Conservation (phyloP, 116 monocot species). For the Cymodocea nodosa region DNA sequence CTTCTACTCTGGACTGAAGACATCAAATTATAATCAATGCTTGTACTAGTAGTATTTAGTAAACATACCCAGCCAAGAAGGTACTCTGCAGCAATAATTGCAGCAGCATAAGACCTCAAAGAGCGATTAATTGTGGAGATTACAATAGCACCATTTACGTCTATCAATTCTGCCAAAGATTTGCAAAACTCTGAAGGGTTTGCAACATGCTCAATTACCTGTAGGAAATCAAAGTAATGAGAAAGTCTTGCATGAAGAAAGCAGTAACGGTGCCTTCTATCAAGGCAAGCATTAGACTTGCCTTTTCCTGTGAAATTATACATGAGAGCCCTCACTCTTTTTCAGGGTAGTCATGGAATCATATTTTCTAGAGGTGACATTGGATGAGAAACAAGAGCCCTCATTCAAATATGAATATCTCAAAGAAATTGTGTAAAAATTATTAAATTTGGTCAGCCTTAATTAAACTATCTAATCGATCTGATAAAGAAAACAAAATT, state of each 20-base stretch:
- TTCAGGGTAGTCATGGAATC: too few species aligned
- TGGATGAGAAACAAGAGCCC: too few species aligned
- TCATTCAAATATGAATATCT: too few species aligned
- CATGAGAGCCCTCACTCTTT: too few species aligned
- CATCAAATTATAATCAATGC: background rate
- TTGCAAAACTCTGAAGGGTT: conserved; percentile 77
- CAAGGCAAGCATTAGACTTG: too few species aligned
- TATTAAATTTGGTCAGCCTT: too few species aligned
- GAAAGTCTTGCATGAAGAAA: background rate
- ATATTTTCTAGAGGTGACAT: too few species aligned
- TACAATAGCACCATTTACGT: conserved; percentile 55
- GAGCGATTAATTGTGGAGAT: conserved; percentile 88
- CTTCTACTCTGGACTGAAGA: background rate
- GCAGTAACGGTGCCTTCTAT: too few species aligned
- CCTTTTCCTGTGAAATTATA: too few species aligned
- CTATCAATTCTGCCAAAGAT: conserved; percentile 57
- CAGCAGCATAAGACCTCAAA: conserved; percentile 81
- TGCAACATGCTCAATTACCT: conserved; percentile 99
- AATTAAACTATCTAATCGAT: too few species aligned
- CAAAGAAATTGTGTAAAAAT: too few species aligned
- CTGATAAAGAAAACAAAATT: too few species aligned
- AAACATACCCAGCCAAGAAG: conserved; percentile 82
- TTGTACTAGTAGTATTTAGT: conserved; percentile 2
- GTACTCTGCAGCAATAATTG: conserved; percentile 91
- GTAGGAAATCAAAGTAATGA: background rate